Base-by-base conservation (phyloP, 2,329 filamentous ascomycete species). In the Diaporthe australafricana region DNA sequence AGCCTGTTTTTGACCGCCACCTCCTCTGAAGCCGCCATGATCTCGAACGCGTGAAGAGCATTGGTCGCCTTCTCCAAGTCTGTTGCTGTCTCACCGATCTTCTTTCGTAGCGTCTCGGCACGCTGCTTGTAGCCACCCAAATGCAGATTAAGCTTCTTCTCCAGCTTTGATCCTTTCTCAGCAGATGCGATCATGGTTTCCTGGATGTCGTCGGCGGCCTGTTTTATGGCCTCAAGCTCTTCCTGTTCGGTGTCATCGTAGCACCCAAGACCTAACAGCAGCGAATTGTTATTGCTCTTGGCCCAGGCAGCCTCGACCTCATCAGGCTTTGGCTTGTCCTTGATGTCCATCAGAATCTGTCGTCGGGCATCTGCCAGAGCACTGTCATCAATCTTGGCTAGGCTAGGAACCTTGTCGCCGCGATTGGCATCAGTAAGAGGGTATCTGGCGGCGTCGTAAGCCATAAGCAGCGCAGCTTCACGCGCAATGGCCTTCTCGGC, bases 81-180 rank as follows among this genome's bases (percentile, higher is more conserved):
- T 25, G 91, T 89, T 32, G 91, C 89, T 1, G 94, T 94, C 75
- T 95, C 93, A 22, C 83, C 82, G 74, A 97, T 93, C 84, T 98
- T 98, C 73, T 91, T 88, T 27, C 91, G 89, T 32, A 99, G 87
- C 76, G 90, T 91, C 81, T 95, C 95, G 42, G 94, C 91, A 40
- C 96, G 92, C 76, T 95, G 91, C 80, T 95, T 92, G 83, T 99
- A 99, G 17, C 96, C 96, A 30, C 95, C 95, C 2, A 97, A 90
- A 77, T 96, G 92, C 68, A 97, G 87, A 0, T 88, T 87, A n/a
- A 99, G 89, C 83, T 96, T 98, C 88, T 98, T 98, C 83, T 98
- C 95, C 1, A 97, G 85, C 82, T 96, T 97, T 79, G 94, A 94
- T 68, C 93, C 94, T 71, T 92, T 89, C 76, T 96, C 92, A 3